Percentiles rank a stretch among this genome's conserved stretches.
These are phyloP conservation scores for Nemania sp. DNA, from an alignment of 2,329 filamentous ascomycete species.

Conservation along the genomic window DNA sequence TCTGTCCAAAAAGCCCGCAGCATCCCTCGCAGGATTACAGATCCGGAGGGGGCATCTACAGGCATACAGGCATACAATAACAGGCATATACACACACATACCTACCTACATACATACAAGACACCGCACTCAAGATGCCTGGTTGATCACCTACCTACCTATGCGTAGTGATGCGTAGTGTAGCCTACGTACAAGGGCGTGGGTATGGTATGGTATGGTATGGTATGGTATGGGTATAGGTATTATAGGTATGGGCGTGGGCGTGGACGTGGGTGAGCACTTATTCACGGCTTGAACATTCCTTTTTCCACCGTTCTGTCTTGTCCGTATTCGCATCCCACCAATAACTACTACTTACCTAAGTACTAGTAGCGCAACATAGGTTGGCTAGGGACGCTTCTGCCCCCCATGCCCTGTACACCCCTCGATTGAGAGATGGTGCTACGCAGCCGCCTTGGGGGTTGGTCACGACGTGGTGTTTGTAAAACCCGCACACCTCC, in stretches of 20 bases:
- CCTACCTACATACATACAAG: background rate
- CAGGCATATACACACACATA: background rate
- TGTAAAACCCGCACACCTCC: slow-evolving; percentile 23
- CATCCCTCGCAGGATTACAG: slow-evolving; percentile 24
- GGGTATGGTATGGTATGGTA: too few species aligned
- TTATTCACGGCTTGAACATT: background rate
- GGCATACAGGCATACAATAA: background rate
- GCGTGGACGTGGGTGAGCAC: background rate
- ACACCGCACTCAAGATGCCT: too few species aligned
- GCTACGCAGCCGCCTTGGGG: slow-evolving; percentile 17
- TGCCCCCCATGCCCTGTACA: slow-evolving; percentile 16
- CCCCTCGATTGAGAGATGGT: slow-evolving; percentile 7
- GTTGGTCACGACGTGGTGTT: slow-evolving; percentile 21
- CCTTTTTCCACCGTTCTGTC: background rate
- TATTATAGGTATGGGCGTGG: background rate
- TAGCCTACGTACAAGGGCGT: slow-evolving; percentile 14
- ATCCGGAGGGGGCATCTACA: slow-evolving; percentile 11
- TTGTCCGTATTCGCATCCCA: slow-evolving; percentile 15
- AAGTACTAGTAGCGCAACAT: too few species aligned
- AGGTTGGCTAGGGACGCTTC: background rate
- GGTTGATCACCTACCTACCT: too few species aligned
- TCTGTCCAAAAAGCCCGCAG: slow-evolving; percentile 33
- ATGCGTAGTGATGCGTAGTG: background rate
- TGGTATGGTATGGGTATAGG: too few species aligned
- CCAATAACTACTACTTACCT: background rate